Conservation (phyloP, 768 basidiomycete species). For the Coprinopsis sp. region DNA sequence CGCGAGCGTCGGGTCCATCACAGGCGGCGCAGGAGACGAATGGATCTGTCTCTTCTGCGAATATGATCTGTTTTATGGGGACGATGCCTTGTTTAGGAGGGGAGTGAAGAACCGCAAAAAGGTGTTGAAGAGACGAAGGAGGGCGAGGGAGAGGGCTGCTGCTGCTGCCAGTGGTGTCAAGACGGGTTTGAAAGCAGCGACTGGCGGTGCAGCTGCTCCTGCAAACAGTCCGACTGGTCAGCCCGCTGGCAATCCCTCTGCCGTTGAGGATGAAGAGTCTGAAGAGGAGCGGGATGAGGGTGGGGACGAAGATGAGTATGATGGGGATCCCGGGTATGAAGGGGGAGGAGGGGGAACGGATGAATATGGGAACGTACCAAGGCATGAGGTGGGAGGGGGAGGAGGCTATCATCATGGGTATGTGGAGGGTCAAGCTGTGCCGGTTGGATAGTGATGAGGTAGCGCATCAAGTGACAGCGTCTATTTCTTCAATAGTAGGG, state of each 20-base stretch:
- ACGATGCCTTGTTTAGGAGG: conserved; percentile 57
- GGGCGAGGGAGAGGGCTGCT: conserved; percentile 70
- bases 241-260: neutral
- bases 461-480: too few relatives aligned
- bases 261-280: conserved; percentile 1
- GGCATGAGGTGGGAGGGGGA: conserved; percentile 16
- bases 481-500: too few relatives aligned
- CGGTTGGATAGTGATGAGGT: too few relatives aligned
- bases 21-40: conserved; percentile 69
- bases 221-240: conserved; percentile 2
- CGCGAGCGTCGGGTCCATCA: conserved; percentile 7
- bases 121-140: conserved; percentile 63
- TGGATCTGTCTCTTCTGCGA: conserved; percentile 96
- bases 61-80: conserved; percentile 88
- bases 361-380: conserved; percentile 18
- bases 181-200: conserved; percentile 16
- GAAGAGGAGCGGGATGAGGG: conserved; percentile 17
- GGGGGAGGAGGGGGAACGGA: conserved; percentile 20
- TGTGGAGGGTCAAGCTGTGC: too few relatives aligned
- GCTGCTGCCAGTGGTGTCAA: conserved; percentile 33
- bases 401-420: too few relatives aligned
- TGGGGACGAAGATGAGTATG: conserved; percentile 23
- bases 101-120: conserved; percentile 73
- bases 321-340: conserved; percentile 19
- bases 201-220: conserved; percentile 6